Evolutionary conservation across 2,329 filamentous ascomycete genomes (phyloP).

Genomic region (Aureobasidium namibiae): DNA sequence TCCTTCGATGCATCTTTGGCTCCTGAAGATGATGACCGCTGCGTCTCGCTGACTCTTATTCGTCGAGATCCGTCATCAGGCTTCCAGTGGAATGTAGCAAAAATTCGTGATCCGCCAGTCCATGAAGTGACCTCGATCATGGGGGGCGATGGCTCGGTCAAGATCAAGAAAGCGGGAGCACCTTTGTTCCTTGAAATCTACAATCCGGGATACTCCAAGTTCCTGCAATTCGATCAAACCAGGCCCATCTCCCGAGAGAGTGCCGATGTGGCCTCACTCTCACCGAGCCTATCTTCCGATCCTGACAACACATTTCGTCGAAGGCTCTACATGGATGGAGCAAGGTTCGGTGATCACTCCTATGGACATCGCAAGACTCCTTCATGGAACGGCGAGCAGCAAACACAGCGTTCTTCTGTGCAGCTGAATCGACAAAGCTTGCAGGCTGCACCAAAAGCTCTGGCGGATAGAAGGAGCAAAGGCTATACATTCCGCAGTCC

Average conservation of each 20-base stretch:
- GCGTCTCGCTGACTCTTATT: conserved; percentile 38
- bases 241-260: conserved; percentile 19
- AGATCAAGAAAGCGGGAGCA: conserved; percentile 30
- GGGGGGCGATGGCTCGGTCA: conserved; percentile 21
- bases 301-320: conserved; percentile 34
- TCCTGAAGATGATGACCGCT: background rate
- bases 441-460: conserved; percentile 24
- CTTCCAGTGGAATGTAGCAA: conserved; percentile 45
- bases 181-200: conserved; percentile 47
- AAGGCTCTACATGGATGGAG: conserved; percentile 41
- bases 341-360: conserved; percentile 29
- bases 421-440: conserved; percentile 7
- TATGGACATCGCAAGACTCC: conserved; percentile 32
- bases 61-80: conserved; percentile 41
- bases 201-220: conserved; percentile 53
- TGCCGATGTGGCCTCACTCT: conserved; percentile 18
- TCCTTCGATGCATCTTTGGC: background rate
- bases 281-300: conserved; percentile 17
- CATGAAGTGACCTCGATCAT: conserved; percentile 34
- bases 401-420: background rate
- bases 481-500: conserved; percentile 73
- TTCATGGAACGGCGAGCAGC: background rate
- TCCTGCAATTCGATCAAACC: conserved; percentile 34
- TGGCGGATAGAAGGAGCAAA: conserved; percentile 44
- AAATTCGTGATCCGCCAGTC: conserved; percentile 38